A percentile compares a stretch with the other conserved stretches of the same genome.
Conservation (phyloP, 352 stramenopile genomes). For the Phytophthora colocasiae region DNA sequence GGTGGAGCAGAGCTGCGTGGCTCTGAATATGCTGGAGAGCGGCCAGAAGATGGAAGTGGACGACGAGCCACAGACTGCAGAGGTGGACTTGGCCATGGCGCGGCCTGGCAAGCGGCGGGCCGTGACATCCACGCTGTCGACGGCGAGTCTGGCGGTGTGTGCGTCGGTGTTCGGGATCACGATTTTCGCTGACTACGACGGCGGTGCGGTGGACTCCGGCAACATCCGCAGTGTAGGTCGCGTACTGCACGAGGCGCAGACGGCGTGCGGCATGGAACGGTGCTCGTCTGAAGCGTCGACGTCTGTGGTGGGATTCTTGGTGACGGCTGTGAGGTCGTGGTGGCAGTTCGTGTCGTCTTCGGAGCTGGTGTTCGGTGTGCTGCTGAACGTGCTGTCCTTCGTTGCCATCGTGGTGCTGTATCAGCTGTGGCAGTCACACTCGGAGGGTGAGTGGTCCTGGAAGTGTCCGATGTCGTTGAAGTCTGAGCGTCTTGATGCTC, state of each 20-base stretch:
- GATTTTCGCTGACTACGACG: conserved; percentile 67
- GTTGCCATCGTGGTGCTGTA: conserved; percentile 70
- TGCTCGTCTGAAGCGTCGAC: conserved; percentile 30
- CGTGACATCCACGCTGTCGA: conserved; percentile 53
- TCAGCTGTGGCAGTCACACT: conserved; percentile 57
- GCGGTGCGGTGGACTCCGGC: conserved; percentile 34
- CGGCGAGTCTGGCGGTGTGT: conserved; percentile 69
- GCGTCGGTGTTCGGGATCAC: conserved; percentile 85
- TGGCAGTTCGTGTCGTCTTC: conserved; percentile 67
- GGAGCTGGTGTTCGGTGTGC: conserved; percentile 67
- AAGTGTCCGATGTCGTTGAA: conserved; percentile 8
- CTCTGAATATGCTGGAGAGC: conserved; percentile 37
- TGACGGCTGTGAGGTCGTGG: conserved; percentile 44
- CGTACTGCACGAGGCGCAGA: conserved; percentile 69
- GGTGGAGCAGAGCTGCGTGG: conserved; percentile 26
- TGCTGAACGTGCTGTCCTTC: conserved; percentile 80
- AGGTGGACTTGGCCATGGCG: conserved; percentile 22
- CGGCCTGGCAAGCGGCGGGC: conserved; percentile 49
- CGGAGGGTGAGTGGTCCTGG: conserved; percentile 12
- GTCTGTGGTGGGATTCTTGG: conserved; percentile 43
- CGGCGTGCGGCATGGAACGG: conserved; percentile 38
- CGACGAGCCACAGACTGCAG: conserved; percentile 19
- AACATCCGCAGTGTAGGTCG: conserved; percentile 65
- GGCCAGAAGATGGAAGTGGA: conserved; percentile 36
- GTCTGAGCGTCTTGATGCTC: not conserved